Percentiles rank a stretch among this genome's conserved stretches.
phyloP scores from a whole-genome alignment of 164 flowering plant genomes.

The Paratinospora sagittata region DNA sequence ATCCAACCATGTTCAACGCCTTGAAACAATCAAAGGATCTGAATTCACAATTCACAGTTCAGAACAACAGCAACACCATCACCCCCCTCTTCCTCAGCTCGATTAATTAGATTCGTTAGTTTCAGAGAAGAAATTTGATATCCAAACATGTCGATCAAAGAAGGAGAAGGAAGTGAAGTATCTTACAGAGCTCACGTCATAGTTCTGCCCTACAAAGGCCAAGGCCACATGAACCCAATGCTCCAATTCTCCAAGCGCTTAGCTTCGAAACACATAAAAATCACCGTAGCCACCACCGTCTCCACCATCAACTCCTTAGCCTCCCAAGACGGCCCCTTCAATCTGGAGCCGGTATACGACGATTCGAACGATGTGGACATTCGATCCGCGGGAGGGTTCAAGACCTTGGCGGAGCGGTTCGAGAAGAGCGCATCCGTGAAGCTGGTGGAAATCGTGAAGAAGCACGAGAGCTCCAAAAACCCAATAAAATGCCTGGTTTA shows the following conservation, averaged over 20 bases:
- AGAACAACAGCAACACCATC: too few species aligned
- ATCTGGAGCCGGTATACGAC: conserved; percentile 12
- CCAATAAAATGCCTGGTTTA: conserved; percentile 15
- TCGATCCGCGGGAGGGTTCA: neutral
- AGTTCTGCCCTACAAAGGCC: conserved; percentile 14
- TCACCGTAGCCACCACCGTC: conserved; percentile 14
- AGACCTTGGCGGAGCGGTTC: conserved; percentile 7
- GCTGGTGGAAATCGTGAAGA: conserved; percentile 6
- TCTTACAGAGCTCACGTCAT: conserved; percentile 16
- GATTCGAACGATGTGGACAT: neutral
- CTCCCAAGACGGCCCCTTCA: conserved; percentile 4
- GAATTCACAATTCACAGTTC: too few species aligned
- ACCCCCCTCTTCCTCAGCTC: too few species aligned
- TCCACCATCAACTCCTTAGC: conserved; percentile 10
- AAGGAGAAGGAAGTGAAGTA: too few species aligned
- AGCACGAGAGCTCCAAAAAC: neutral
- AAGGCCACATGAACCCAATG: conserved; percentile 24
- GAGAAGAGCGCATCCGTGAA: conserved; percentile 5
- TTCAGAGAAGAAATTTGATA: too few species aligned
- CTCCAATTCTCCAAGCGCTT: conserved; percentile 20
- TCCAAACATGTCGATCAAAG: too few species aligned
- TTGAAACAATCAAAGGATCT: too few species aligned
- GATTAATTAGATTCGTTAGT: too few species aligned
- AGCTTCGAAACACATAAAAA: conserved; percentile 7
- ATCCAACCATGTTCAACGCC: too few species aligned